Conservation (phyloP, 345 rosid genomes). For the Boechera divaricarpa region DNA sequence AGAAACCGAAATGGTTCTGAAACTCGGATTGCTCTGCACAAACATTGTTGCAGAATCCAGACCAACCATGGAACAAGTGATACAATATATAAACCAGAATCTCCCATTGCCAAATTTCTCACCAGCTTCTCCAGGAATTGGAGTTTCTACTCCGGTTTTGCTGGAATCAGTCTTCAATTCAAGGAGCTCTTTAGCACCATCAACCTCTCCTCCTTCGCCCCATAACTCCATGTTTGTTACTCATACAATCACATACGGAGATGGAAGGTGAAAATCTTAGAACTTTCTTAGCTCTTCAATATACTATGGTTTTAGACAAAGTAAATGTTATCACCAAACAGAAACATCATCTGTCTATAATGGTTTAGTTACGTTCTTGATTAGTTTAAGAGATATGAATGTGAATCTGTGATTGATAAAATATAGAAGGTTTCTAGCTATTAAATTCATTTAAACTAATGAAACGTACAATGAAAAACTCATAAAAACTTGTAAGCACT, state of each 20-base stretch:
- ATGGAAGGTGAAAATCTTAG: constrained; percentile 18
- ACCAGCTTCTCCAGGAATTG: constrained; percentile 37
- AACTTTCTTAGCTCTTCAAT: neutral
- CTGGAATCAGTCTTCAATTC: constrained; percentile 26
- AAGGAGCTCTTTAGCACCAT: constrained; percentile 19
- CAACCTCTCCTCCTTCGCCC: constrained; percentile 22
- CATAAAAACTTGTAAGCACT: constrained; percentile 34
- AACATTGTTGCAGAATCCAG: constrained; percentile 36
- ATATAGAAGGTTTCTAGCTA: neutral
- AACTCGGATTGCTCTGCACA: constrained; percentile 52
- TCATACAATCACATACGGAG: constrained; percentile 35
- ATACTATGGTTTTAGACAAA: neutral
- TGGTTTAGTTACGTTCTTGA: constrained; percentile 3
- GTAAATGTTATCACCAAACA: neutral
- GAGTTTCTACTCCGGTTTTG: constrained; percentile 15
- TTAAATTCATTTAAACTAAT: constrained; percentile 10
- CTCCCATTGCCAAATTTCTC: constrained; percentile 36
- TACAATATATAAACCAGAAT: constrained; percentile 39
- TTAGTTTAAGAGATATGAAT: neutral
- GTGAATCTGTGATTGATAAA: constrained; percentile 19
- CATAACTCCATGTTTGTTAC: constrained; percentile 36
- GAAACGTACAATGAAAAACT: constrained; percentile 2
- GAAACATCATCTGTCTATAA: neutral
- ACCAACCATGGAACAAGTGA: constrained; percentile 55
- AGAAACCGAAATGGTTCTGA: constrained; percentile 53